A percentile compares a stretch with the other conserved stretches of the same genome.
phyloP scores from a whole-genome alignment of 1,139 yeast genomes.

The Nakaseomyces glabratus region DNA sequence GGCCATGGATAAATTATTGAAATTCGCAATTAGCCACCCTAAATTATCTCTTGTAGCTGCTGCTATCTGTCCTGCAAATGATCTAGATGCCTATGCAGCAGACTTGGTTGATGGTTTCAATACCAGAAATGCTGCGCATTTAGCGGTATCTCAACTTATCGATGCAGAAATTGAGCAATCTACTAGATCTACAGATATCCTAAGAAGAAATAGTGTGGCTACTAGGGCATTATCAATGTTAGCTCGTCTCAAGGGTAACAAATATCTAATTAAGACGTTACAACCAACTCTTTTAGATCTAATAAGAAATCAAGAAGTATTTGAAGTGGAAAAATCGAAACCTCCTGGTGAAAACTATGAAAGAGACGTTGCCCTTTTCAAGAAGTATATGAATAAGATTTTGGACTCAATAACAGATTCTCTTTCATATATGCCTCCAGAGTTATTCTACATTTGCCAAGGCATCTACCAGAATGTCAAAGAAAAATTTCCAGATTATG shows the following conservation, averaged over 20 bases:
- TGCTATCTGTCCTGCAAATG: conserved; percentile 49
- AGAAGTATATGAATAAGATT: conserved; percentile 48
- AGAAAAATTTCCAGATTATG: conserved; percentile 54
- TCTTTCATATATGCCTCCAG: conserved; percentile 52
- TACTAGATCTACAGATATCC: conserved; percentile 57
- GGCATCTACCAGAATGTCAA: conserved; percentile 59
- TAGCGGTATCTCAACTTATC: conserved; percentile 48
- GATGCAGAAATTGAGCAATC: conserved; percentile 54
- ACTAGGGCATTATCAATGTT: conserved; percentile 67
- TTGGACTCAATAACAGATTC: conserved; percentile 57
- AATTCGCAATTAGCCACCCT: conserved; percentile 24
- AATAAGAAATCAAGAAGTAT: conserved; percentile 40
- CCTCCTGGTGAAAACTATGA: conserved; percentile 35
- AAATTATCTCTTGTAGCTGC: conserved; percentile 34
- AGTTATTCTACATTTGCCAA: conserved; percentile 66
- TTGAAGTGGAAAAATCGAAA: conserved; percentile 57
- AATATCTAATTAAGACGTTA: conserved; percentile 46
- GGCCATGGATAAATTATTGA: conserved; percentile 25
- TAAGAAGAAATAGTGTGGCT: conserved; percentile 75
- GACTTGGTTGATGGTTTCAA: conserved; percentile 58
- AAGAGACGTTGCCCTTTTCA: conserved; percentile 43
- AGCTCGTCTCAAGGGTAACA: conserved; percentile 57
- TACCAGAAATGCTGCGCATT: conserved; percentile 44
- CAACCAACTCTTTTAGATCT: conserved; percentile 49
- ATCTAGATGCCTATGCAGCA: conserved; percentile 64